These are phyloP conservation scores for Beauveria brongniartii DNA, from an alignment of 2,329 filamentous ascomycete genomes.

Conservation along the genomic window DNA sequence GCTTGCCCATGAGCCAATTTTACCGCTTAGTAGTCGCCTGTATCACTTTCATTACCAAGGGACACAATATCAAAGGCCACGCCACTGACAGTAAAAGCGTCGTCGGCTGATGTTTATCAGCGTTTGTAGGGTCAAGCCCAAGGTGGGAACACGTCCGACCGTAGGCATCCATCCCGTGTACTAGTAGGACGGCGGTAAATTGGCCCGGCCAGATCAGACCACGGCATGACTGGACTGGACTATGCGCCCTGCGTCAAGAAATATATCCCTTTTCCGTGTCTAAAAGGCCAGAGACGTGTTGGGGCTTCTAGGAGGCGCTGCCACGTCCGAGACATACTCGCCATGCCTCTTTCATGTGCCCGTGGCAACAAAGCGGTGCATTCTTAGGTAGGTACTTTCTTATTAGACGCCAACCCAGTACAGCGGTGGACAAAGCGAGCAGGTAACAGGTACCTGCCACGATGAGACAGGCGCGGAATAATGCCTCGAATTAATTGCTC, in stretches of 20 bases:
- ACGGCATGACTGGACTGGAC: neutral
- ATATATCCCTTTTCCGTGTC: neutral
- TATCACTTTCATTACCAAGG: neutral
- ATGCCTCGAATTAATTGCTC: neutral
- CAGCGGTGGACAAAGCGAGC: neutral
- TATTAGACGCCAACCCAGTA: neutral
- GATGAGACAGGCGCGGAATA: neutral
- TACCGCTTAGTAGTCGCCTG: neutral
- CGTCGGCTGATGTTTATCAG: neutral
- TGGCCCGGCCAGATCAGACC: neutral
- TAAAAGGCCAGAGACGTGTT: neutral
- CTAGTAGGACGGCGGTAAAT: neutral
- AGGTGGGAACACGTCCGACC: neutral
- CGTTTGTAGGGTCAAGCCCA: neutral
- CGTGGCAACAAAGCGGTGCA: conserved; percentile 8
- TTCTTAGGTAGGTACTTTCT: neutral
- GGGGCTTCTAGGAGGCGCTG: neutral
- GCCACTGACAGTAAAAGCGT: neutral
- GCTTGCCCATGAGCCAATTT: neutral
- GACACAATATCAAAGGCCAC: neutral
- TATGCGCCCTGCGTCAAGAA: neutral
- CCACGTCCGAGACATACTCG: conserved; percentile 4
- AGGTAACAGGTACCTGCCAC: neutral
- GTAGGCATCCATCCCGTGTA: neutral
- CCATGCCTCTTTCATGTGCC: conserved; percentile 1